Evolutionary conservation across 495 filamentous ascomycete species (phyloP), one percentile per base, ranked within the genome.

Genomic region (Talaromyces liani): DNA sequence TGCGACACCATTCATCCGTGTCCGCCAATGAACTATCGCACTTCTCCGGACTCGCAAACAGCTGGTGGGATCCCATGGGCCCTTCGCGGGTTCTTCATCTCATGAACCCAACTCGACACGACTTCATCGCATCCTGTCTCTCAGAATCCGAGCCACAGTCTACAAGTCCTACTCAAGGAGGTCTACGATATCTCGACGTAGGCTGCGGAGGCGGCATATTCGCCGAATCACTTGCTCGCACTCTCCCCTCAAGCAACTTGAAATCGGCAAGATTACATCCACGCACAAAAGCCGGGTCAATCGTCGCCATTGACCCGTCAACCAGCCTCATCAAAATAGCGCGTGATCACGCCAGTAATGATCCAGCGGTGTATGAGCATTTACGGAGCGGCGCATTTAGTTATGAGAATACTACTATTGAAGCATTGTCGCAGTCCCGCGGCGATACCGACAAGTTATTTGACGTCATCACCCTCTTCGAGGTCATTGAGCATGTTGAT

Each of bases 141-240:
- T 73, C 81, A 66, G 77, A 77, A 49, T 71, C 69, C 25, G 66
- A 56, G 7, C 70, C 70, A n/a, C 59, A 36, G 58, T 3, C 56
- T 10, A 34, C 33, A 6, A 36, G 33, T 31, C 29, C 3, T 2
- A 62, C 16, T 6, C 63, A 25, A 27, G 66, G 71, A 1, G 63
- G 63, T 10, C 74, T 92, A 4, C 76, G 83, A 55, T 96, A 91
- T 75, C 88, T 98, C 36, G 95, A 98, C 75, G 84, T 98, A 59
- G 94, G 94, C 70, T 98, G 95, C 75, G 94, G 94, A 64, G 94
- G 92, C 25, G 94, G 94, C 56, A 98, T 98, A 74, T 96, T 98
- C 71, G 90, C 92, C 58, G 94, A 98, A 69, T 90, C 87, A 3
- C 90, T 94, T 7, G 93, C 95, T 4, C 85, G 94, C n/a, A 80